phyloP scores from a whole-genome alignment of 129 eudicot genomes.

The Oenanthe sinensis region DNA sequence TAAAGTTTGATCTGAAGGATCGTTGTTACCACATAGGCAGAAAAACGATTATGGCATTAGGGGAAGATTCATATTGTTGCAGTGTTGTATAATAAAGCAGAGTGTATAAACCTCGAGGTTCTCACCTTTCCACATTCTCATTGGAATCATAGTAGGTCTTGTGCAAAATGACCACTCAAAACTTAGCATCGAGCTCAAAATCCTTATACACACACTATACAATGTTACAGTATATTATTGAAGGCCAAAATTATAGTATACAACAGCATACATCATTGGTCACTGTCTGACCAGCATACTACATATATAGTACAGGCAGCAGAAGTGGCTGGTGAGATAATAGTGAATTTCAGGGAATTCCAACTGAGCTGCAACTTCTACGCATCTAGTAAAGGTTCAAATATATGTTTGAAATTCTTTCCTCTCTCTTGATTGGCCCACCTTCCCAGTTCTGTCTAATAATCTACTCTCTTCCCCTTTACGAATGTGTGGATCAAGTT shows the following conservation, averaged over 20 bases:
- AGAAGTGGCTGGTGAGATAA: neutral
- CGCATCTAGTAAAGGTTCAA: neutral
- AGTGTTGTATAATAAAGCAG: too few species aligned
- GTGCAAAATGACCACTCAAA: too few species aligned
- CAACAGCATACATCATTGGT: neutral
- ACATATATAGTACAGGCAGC: conserved; percentile 4
- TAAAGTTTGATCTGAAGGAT: too few species aligned
- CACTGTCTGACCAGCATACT: neutral
- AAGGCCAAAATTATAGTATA: neutral
- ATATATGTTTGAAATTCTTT: neutral
- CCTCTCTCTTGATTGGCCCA: neutral
- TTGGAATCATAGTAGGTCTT: too few species aligned
- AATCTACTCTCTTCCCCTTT: conserved; percentile 64
- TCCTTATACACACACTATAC: neutral
- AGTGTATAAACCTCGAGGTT: too few species aligned
- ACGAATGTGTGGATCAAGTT: conserved; percentile 57
- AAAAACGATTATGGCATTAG: too few species aligned
- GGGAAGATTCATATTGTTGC: too few species aligned
- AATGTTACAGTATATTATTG: neutral
- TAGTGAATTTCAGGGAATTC: neutral
- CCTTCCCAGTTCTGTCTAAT: conserved; percentile 15
- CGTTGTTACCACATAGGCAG: too few species aligned
- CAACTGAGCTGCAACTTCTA: neutral
- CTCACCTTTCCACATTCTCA: too few species aligned
- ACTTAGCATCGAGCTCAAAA: too few species aligned